A percentile compares a stretch with the other conserved stretches of the same genome.
Conservation (phyloP, 345 rosid species). For the Gynandropsis gynandra region DNA sequence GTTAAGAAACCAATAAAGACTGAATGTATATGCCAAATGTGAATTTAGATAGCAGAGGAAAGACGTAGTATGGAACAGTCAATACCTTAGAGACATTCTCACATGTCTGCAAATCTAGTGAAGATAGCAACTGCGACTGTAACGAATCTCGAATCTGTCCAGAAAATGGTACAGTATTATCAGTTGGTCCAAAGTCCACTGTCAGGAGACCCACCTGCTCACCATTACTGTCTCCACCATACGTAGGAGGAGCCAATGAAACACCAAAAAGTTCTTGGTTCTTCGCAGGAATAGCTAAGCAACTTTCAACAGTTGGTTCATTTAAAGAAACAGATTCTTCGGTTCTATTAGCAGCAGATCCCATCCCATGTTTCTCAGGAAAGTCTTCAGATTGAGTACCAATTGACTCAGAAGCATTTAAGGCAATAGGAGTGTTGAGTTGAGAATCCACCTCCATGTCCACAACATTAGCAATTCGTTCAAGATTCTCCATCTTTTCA, state of each 20-base stretch:
- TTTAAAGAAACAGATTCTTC: slow-evolving; percentile 23
- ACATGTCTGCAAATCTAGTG: slow-evolving; percentile 8
- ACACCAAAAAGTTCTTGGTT: slow-evolving; percentile 16
- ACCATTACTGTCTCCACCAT: slow-evolving; percentile 16
- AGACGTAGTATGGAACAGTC: too few relatives aligned
- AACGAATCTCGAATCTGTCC: slow-evolving; percentile 21
- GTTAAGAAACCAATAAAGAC: too few relatives aligned
- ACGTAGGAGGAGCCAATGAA: slow-evolving; percentile 9
- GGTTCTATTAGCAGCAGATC: slow-evolving; percentile 18
- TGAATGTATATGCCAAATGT: too few relatives aligned
- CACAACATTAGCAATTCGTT: slow-evolving; percentile 19
- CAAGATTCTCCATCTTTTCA: slow-evolving; percentile 25
- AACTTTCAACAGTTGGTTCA: slow-evolving; percentile 23
- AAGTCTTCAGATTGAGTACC: slow-evolving; percentile 18
- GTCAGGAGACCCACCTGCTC: neutral
- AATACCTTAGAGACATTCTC: neutral
- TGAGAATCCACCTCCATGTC: slow-evolving; percentile 29
- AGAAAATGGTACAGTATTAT: slow-evolving; percentile 7
- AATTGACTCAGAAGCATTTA: slow-evolving; percentile 19
- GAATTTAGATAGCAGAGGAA: too few relatives aligned
- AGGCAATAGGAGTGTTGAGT: slow-evolving; percentile 19
- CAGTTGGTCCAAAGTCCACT: slow-evolving; percentile 14
- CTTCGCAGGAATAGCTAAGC: slow-evolving; percentile 1
- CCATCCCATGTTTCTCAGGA: slow-evolving; percentile 22
- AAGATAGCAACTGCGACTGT: slow-evolving; percentile 19